Evolutionary conservation across 495 filamentous ascomycete species (phyloP).

Genomic region (Talaromyces nanjingensis): DNA sequence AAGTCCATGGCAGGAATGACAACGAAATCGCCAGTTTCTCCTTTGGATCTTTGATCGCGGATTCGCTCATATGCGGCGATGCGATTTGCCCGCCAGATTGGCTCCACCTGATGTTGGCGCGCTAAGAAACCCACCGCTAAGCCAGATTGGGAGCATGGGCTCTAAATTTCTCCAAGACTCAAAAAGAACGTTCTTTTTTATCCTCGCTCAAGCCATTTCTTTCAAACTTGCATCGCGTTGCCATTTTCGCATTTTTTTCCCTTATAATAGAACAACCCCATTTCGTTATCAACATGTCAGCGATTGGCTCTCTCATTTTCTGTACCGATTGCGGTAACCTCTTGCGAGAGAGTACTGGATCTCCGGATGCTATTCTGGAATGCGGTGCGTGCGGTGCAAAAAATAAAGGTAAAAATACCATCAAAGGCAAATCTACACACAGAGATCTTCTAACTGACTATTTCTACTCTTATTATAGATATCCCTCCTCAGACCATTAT

Average conservation of each 20-base stretch:
- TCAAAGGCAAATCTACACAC: not conserved
- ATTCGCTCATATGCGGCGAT: not conserved
- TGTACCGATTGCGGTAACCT: slow-evolving; percentile 92
- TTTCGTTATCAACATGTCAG: slow-evolving; percentile 54
- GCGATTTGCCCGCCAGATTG: slow-evolving; percentile 4
- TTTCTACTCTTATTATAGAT: slow-evolving; percentile 33
- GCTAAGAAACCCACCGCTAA: not conserved
- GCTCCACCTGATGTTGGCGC: not conserved
- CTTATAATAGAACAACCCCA: not conserved
- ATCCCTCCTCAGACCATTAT: slow-evolving; percentile 70
- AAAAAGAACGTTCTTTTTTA: not conserved
- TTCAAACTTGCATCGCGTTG: not conserved
- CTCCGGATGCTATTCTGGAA: slow-evolving; percentile 61
- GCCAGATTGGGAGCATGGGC: not conserved
- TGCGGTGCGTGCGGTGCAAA: slow-evolving; percentile 81
- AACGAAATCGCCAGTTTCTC: not conserved
- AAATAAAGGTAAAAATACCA: slow-evolving; percentile 58
- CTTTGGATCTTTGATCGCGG: not conserved
- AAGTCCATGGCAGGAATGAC: not conserved
- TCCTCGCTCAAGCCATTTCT: not conserved
- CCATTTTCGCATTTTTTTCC: not conserved
- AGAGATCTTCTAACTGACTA: not conserved
- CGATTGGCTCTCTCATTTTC: slow-evolving; percentile 85
- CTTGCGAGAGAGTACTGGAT: slow-evolving; percentile 70
- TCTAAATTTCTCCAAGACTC: not conserved